Evolutionary conservation across 371 early-diverging fungal genomes (phyloP).

Genomic region (Parasitella parasitica): DNA sequence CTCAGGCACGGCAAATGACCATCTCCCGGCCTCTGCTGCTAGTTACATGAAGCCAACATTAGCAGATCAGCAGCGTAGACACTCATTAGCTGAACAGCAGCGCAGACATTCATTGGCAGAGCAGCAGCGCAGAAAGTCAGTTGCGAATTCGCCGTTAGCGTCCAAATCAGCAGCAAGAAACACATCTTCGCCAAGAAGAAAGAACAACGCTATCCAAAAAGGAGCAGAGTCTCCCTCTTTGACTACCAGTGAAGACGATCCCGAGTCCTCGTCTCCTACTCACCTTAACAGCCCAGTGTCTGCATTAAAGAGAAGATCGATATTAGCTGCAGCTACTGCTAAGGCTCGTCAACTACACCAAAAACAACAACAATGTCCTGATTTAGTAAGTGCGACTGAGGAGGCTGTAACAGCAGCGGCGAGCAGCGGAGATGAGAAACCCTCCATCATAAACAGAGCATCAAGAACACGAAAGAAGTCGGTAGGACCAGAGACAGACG

Average conservation of each 20-base stretch:
- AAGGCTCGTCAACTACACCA: constrained; percentile 22
- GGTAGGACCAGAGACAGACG: constrained; percentile 1
- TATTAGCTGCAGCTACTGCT: constrained; percentile 24
- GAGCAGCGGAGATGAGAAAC: constrained; percentile 20
- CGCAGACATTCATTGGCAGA: constrained; percentile 32
- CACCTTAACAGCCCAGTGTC: neutral
- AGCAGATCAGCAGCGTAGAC: constrained; percentile 31
- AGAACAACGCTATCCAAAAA: constrained; percentile 6
- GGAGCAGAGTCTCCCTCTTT: constrained; percentile 6
- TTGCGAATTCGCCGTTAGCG: constrained; percentile 3
- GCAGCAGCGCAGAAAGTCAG: constrained; percentile 27
- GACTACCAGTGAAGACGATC: constrained; percentile 21
- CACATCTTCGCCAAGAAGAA: constrained; percentile 12
- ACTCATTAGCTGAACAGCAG: constrained; percentile 28
- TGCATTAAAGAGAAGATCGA: constrained; percentile 26
- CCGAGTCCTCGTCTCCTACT: neutral
- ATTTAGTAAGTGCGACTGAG: neutral
- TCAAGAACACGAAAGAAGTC: constrained; percentile 19
- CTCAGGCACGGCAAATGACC: constrained; percentile 6
- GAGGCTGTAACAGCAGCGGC: neutral
- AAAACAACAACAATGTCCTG: constrained; percentile 11
- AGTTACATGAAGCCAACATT: constrained; percentile 33
- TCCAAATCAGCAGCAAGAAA: neutral
- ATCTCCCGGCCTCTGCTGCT: constrained; percentile 8
- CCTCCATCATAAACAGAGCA: constrained; percentile 2